Base-by-base conservation (phyloP, 768 basidiomycete species). In the Amanita rimosa region DNA sequence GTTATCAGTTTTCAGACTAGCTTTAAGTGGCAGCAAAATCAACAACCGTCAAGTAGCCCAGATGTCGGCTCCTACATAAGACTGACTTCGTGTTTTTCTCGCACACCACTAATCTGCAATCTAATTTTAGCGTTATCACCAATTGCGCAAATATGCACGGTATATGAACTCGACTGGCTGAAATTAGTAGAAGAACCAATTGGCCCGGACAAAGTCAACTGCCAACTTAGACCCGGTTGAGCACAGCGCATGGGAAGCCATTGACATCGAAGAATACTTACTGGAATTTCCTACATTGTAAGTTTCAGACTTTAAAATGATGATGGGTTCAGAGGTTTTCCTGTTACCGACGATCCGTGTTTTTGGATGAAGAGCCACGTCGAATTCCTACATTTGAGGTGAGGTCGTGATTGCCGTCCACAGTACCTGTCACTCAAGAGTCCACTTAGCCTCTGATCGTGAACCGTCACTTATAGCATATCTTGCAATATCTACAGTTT, bases 401-500 rank as follows among this genome's bases (percentile, higher is more conserved):
- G 13, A 9, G 44, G 19, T 11, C 13, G 24, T 46, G n/a, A 6
- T 17, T 11, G 5, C 5, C 17, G 29, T 21, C 19, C 9, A n/a
- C 7, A 14, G 27, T n/a, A 2, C 0, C 9, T 26, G 13, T 49
- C 14, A 34, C n/a, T 33, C 3, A 29, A 24, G 41, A 13, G 31
- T 42, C n/a, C 13, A 14, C 35, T 6, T 49, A 76, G 87, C 87
- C 87, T 1, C 69, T 76, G 10, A 64, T 77, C n/a, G 74, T 85
- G 44, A 91, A 91, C 57, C 78, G 83, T 34, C 72, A 79, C 40
- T 61, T 95, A 1, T 90, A 94, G 67, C 76, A 72, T 17, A 71
- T 91, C 50, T 62, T 93, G 17, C 83, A 87, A 54, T 80, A 86
- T 53, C 66, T 74, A 3, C 68, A 78, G 9, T 83, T 92, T 59